A percentile compares a stretch with the other conserved stretches of the same genome.
Conservation (phyloP, 352 stramenopile species). For the Globisporangium sylvaticum region DNA sequence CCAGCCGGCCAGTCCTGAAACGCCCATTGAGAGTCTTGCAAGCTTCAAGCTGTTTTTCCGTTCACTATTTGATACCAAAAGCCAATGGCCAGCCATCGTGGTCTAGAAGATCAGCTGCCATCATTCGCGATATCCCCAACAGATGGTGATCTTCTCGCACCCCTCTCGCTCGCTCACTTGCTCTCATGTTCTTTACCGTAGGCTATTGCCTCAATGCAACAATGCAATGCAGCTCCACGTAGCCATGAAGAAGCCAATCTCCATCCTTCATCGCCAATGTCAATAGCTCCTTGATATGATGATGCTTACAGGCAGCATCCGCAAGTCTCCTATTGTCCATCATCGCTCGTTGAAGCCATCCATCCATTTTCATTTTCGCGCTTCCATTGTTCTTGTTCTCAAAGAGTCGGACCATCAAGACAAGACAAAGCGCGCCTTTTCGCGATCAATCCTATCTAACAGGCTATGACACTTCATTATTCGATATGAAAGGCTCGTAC, state of each 20-base stretch:
- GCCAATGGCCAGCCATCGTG: no score
- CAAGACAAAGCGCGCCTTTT: no score
- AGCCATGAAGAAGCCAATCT: no score
- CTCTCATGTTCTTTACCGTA: not conserved
- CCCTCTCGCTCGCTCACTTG: not conserved
- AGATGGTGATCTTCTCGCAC: not conserved
- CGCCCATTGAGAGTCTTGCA: not conserved
- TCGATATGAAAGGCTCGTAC: not conserved
- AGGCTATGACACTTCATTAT: not conserved
- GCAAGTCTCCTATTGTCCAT: no score
- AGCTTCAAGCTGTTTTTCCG: not conserved
- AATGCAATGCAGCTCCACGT: no score
- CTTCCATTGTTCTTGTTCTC: not conserved
- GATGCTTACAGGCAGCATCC: no score
- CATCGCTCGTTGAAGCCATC: not conserved
- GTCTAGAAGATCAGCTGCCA: slow-evolving; percentile 5
- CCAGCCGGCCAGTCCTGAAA: not conserved
- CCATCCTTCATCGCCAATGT: no score
- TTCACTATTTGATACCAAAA: not conserved
- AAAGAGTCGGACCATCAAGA: not conserved
- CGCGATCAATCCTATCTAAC: not conserved
- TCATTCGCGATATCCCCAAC: not conserved
- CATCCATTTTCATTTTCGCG: no score
- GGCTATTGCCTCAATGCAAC: no score
- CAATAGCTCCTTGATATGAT: no score